Conservation (phyloP, 352 stramenopile species). For the Pythium dissotocum region DNA sequence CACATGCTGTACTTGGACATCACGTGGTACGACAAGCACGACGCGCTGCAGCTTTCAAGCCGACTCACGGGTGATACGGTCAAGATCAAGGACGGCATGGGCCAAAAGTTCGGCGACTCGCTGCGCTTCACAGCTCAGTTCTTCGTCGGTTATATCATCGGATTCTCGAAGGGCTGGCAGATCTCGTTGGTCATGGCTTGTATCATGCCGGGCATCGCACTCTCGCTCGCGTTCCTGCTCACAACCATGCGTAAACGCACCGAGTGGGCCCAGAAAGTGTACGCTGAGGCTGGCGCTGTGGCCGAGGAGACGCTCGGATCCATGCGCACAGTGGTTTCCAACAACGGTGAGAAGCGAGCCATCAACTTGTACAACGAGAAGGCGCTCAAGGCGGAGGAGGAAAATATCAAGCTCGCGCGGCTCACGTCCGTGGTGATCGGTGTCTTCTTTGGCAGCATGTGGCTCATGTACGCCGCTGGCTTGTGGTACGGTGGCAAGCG, state of each 20-base stretch:
- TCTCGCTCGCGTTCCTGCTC: slow-evolving; percentile 34
- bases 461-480: slow-evolving; percentile 30
- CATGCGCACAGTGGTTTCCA: slow-evolving; percentile 39
- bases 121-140: slow-evolving; percentile 36
- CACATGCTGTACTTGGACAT: slow-evolving; percentile 31
- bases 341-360: slow-evolving; percentile 33
- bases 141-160: slow-evolving; percentile 34
- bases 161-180: slow-evolving; percentile 39
- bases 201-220: slow-evolving; percentile 37
- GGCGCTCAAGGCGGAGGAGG: slow-evolving; percentile 28
- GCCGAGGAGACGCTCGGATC: slow-evolving; percentile 40
- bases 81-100: slow-evolving; percentile 41
- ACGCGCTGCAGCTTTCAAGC: slow-evolving; percentile 27
- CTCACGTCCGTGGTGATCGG: slow-evolving; percentile 29
- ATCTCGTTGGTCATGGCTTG: slow-evolving; percentile 39
- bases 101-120: slow-evolving; percentile 38
- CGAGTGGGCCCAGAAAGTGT: slow-evolving; percentile 28
- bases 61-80: slow-evolving; percentile 29
- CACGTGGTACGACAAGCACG: slow-evolving; percentile 29
- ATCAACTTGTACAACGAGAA: slow-evolving; percentile 34
- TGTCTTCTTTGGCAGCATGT: slow-evolving; percentile 32
- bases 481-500: slow-evolving; percentile 39
- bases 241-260: slow-evolving; percentile 29
- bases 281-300: slow-evolving; percentile 37
- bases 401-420: slow-evolving; percentile 35